phyloP scores from a whole-genome alignment of 1,284 basidiomycete species.

The Austroboletus novae-zelandiae region DNA sequence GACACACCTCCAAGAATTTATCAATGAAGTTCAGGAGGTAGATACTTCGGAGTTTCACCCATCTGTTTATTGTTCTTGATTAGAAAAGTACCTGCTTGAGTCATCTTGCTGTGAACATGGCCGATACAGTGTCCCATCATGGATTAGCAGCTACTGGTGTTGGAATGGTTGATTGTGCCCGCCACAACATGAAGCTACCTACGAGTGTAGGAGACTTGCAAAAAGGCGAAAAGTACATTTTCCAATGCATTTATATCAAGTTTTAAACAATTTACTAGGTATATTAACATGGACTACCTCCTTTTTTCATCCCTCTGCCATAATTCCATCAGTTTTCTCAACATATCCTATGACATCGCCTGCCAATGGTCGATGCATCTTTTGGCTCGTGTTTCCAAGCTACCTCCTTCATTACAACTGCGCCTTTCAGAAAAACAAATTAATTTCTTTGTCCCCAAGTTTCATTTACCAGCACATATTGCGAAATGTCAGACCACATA shows the following conservation, averaged over 20 bases:
- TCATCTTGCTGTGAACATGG: slow-evolving; percentile 1
- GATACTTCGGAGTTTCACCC: too few species aligned
- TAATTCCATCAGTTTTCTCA: not conserved
- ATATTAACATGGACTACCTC: slow-evolving; percentile 9
- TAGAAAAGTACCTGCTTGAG: slow-evolving; percentile 6
- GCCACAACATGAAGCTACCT: slow-evolving; percentile 19
- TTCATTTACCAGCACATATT: slow-evolving; percentile 10
- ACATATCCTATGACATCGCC: slow-evolving; percentile 5
- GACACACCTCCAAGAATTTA: not conserved
- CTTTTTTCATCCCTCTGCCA: slow-evolving; percentile 7
- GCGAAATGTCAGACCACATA: slow-evolving; percentile 11
- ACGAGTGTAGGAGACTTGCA: slow-evolving; percentile 25
- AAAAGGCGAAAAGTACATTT: slow-evolving; percentile 24
- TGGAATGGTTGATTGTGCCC: slow-evolving; percentile 16
- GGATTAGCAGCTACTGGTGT: slow-evolving; percentile 19
- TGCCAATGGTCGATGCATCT: slow-evolving; percentile 7
- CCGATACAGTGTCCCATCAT: not conserved
- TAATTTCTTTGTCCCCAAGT: slow-evolving; percentile 7
- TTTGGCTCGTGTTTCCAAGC: not conserved
- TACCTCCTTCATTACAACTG: not conserved
- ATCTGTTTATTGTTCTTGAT: too few species aligned
- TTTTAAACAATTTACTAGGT: not conserved
- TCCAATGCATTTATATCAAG: not conserved
- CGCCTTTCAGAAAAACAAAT: not conserved
- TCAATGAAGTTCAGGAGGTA: too few species aligned